Percentiles rank a stretch among this genome's conserved stretches.
These are phyloP conservation scores for Penicillium herquei DNA, from an alignment of 495 filamentous ascomycete species.

Conservation along the genomic window DNA sequence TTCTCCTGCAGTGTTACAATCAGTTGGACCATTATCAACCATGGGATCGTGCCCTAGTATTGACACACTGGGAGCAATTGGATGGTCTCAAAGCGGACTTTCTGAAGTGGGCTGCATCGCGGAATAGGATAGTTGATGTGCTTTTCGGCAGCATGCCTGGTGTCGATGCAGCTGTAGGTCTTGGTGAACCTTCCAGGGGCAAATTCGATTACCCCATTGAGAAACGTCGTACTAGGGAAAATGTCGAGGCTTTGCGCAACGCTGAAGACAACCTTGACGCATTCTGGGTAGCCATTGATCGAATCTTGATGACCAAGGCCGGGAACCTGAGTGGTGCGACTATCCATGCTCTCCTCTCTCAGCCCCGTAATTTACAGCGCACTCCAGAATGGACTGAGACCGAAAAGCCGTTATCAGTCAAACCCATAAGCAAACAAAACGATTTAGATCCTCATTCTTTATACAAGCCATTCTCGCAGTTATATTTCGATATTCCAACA, in stretches of 20 bases:
- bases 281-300: background rate
- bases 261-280: background rate
- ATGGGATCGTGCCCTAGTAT: too few species aligned
- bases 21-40: too few species aligned
- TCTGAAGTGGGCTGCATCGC: too few species aligned
- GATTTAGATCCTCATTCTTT: too few species aligned
- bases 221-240: conserved; percentile 1
- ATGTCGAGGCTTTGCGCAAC: conserved; percentile 1
- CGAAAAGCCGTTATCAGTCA: background rate
- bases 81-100: too few species aligned
- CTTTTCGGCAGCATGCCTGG: too few species aligned
- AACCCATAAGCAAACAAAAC: background rate
- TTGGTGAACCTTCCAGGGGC: background rate
- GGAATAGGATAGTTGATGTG: too few species aligned
- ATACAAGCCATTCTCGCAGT: too few species aligned
- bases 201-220: background rate
- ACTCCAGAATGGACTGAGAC: background rate
- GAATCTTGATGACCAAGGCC: background rate
- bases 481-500: too few species aligned
- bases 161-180: too few species aligned
- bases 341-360: background rate
- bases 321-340: background rate
- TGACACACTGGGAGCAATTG: too few species aligned
- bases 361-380: background rate
- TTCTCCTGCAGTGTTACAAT: too few species aligned